phyloP scores from a whole-genome alignment of 73 alveolate species.

The Tetrahymena malaccensis region DNA sequence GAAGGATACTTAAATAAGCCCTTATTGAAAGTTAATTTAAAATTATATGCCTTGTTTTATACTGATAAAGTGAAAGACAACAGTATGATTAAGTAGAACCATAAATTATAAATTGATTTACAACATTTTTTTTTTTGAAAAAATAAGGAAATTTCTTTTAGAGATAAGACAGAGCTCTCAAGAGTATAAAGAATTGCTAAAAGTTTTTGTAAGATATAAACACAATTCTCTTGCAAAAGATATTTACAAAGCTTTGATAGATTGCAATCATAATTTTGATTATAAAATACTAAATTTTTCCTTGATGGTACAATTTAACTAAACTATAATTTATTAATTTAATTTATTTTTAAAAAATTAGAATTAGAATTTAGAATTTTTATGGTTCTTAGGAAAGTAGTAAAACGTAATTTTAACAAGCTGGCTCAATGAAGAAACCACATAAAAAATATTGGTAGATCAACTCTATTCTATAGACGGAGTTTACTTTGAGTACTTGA shows the following conservation, averaged over 20 bases:
- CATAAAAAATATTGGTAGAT: not conserved
- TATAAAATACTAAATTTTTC: not conserved
- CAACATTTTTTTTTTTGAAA: not conserved
- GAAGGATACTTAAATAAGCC: not conserved
- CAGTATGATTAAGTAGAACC: not conserved
- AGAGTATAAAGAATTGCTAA: not conserved
- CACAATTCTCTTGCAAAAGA: not conserved
- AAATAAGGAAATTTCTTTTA: not conserved
- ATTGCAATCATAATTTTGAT: not conserved
- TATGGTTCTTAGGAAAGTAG: not conserved
- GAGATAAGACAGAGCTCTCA: not conserved
- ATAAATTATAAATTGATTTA: not conserved
- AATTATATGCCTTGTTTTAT: not conserved
- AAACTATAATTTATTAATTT: no score
- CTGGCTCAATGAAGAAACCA: not conserved
- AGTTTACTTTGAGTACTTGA: not conserved
- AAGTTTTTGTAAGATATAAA: not conserved
- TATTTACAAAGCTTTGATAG: not conserved
- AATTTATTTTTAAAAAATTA: not conserved
- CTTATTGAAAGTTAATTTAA: not conserved
- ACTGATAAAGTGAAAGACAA: not conserved
- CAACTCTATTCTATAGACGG: not conserved
- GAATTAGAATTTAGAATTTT: not conserved
- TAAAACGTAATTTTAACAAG: not conserved
- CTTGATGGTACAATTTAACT: not conserved